A percentile compares a stretch with the other conserved stretches of the same genome.
phyloP scores from a whole-genome alignment of 352 stramenopile species.

The Phytophthora tentaculata region DNA sequence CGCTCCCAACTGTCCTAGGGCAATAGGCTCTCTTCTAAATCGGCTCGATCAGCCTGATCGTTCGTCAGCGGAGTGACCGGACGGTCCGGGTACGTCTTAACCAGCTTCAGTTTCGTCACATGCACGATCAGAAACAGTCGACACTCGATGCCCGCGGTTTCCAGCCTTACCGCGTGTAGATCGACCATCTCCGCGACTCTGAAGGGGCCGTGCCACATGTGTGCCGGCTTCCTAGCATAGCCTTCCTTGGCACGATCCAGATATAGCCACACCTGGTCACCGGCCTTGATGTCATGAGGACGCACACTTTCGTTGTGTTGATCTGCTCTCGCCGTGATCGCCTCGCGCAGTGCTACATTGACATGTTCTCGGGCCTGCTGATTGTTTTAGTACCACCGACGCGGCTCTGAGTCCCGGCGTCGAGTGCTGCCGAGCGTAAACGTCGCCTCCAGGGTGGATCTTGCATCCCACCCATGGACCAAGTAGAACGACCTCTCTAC shows the following conservation, averaged over 20 bases:
- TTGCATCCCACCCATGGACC: constrained; percentile 1
- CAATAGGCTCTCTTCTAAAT: too few species aligned
- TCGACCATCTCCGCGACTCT: constrained; percentile 17
- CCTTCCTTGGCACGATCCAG: constrained; percentile 13
- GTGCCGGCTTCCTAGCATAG: constrained; percentile 9
- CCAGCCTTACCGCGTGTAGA: constrained; percentile 10
- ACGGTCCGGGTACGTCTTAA: background rate
- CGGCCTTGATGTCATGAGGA: constrained; percentile 1
- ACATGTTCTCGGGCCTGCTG: background rate
- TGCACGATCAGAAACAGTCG: constrained; percentile 30
- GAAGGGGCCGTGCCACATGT: constrained; percentile 39
- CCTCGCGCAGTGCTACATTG: background rate
- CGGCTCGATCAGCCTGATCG: constrained; percentile 26
- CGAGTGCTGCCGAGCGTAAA: background rate
- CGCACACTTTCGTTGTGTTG: background rate
- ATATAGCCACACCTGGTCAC: constrained; percentile 5
- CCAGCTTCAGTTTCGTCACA: constrained; percentile 30
- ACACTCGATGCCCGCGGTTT: constrained; percentile 7
- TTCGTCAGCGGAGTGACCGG: background rate
- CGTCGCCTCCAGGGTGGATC: constrained; percentile 19
- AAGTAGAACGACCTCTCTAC: constrained; percentile 9
- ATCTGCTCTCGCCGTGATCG: background rate
- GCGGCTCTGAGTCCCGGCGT: background rate
- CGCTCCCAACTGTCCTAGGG: background rate
- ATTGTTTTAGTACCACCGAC: constrained; percentile 10